phyloP scores from a whole-genome alignment of 805 yeast genomes.

The Zygotorulaspora florentina region DNA sequence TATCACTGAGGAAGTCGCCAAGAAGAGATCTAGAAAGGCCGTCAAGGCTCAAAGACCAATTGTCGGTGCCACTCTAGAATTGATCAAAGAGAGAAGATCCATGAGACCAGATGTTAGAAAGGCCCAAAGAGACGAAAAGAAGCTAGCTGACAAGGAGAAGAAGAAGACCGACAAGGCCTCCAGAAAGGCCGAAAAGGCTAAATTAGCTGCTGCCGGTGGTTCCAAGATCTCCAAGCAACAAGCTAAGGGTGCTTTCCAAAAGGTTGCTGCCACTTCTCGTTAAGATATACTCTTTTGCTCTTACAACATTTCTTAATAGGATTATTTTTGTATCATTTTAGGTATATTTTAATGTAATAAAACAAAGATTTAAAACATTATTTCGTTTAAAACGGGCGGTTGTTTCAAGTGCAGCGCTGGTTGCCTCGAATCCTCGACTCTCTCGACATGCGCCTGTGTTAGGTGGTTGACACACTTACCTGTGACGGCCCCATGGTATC shows the following conservation, averaged over 20 bases:
- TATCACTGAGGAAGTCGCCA: constrained; percentile 95
- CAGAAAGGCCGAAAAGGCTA: constrained; percentile 93
- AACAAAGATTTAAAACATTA: background rate
- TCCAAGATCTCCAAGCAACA: constrained; percentile 87
- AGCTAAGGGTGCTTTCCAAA: constrained; percentile 97
- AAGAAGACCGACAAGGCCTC: constrained; percentile 89
- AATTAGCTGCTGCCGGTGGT: constrained; percentile 71
- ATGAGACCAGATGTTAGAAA: constrained; percentile 96
- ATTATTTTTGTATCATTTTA: background rate
- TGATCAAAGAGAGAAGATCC: constrained; percentile 96
- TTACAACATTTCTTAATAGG: constrained; percentile 1
- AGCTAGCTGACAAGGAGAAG: constrained; percentile 76
- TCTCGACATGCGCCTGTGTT: background rate
- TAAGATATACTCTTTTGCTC: constrained; percentile 40
- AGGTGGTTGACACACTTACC: background rate
- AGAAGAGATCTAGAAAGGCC: constrained; percentile 95
- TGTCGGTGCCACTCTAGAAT: constrained; percentile 98
- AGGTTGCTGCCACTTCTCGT: constrained; percentile 96
- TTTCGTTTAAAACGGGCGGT: background rate
- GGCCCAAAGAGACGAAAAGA: constrained; percentile 93
- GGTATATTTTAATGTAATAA: constrained; percentile 1
- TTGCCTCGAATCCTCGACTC: background rate
- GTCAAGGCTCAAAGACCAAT: constrained; percentile 98
- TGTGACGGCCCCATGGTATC: background rate
- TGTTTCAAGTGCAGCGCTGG: too few relatives aligned